Evolutionary conservation across 2,329 filamentous ascomycete genomes (phyloP).

Genomic region (Passalora sequoiae): DNA sequence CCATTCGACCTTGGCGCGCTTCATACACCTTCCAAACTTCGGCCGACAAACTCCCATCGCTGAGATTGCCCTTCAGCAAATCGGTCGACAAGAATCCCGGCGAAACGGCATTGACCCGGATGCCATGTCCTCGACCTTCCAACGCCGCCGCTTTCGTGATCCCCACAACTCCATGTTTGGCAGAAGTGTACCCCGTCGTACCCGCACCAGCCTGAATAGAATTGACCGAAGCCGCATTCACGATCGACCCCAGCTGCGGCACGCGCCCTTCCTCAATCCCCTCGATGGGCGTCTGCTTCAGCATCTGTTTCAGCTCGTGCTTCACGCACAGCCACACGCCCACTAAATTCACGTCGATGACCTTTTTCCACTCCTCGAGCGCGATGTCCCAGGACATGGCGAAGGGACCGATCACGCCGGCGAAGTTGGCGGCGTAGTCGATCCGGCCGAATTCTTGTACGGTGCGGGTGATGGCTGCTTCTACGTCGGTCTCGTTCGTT

Average conservation of each 20-base stretch:
- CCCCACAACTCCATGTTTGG: slow-evolving; percentile 41
- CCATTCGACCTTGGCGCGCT: slow-evolving; percentile 22
- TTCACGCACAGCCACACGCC: slow-evolving; percentile 37
- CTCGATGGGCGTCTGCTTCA: slow-evolving; percentile 29
- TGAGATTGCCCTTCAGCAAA: slow-evolving; percentile 17
- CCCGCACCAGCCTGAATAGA: slow-evolving; percentile 33
- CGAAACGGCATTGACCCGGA: slow-evolving; percentile 35
- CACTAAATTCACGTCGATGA: slow-evolving; percentile 36
- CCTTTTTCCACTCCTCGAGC: slow-evolving; percentile 32
- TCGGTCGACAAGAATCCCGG: slow-evolving; percentile 30
- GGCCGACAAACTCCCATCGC: slow-evolving; percentile 9
- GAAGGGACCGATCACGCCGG: slow-evolving; percentile 33
- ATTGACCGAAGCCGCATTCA: slow-evolving; percentile 40
- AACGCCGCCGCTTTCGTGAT: slow-evolving; percentile 37
- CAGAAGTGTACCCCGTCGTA: slow-evolving; percentile 35
- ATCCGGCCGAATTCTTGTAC: slow-evolving; percentile 36
- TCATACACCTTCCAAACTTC: slow-evolving; percentile 20
- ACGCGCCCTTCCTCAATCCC: slow-evolving; percentile 22
- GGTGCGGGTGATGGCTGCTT: slow-evolving; percentile 31
- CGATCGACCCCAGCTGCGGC: slow-evolving; percentile 33
- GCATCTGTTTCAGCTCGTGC: slow-evolving; percentile 40
- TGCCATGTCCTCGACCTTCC: slow-evolving; percentile 31
- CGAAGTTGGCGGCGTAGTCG: slow-evolving; percentile 38
- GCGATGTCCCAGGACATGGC: slow-evolving; percentile 28
- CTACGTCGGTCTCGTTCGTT: slow-evolving; percentile 32